Evolutionary conservation across 768 basidiomycete species (phyloP), one percentile per base, ranked within the genome.

Genomic region (Roridomyces roridus): DNA sequence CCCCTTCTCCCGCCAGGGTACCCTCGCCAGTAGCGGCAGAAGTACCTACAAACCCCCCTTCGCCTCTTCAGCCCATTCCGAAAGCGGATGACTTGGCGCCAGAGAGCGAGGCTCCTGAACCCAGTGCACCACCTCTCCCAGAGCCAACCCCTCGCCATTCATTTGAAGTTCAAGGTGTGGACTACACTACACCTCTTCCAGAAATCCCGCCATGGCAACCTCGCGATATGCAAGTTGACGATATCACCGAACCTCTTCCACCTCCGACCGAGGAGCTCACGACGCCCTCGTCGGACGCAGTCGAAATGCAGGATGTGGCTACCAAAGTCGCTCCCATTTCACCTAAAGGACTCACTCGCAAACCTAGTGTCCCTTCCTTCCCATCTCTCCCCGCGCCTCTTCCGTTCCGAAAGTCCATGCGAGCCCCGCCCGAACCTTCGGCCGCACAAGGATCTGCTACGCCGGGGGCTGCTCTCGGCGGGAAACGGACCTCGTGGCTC

Each of bases 401-500:
- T 46, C 85, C 88, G 5, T 72, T 90, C 46, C 84, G 86, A 23
- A 92, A 91, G 72, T 89, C 88, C 0, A 80, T 83, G 57, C 82
- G 83, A 23, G 64, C 76, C 12, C 64, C 74, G 29, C 77, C 77
- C 18, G 88, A 87, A 18, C 68, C 79, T 37, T 76, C 76, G 1
- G 57, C 66, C 10, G 70, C 71, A 36, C 42, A 66, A 20, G 63
- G 77, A 4, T 70, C 71, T 20, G 73, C 73, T 15, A 80, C 78
- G 3, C 77, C 80, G 35, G 75, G 78, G n/a, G 69, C 72, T 5
- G 66, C 73, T 20, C 67, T 70, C 24, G 76, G 76, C 10, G 84
- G 83, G 3, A 91, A 89, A 65, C 84, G 91, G 28, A 88, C 88
- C 9, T 92, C 91, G 4, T 92, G 91, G 91, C 70, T 93, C 50